Base-by-base conservation (phyloP, 2,329 filamentous ascomycete species). In the Colletotrichum liaoningense region DNA sequence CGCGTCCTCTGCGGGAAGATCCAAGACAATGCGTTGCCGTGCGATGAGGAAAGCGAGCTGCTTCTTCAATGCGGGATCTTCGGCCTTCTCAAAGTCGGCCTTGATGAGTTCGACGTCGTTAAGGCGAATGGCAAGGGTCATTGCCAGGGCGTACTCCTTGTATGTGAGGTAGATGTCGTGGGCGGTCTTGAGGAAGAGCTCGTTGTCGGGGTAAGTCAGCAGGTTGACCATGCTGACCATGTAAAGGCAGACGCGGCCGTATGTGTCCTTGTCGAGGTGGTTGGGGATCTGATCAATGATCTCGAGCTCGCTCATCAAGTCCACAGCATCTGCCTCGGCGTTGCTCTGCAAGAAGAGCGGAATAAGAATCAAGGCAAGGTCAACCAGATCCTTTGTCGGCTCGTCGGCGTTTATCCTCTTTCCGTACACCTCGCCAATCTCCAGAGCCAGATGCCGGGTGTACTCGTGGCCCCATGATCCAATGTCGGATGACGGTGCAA, bases 141-240 rank as follows among this genome's bases (percentile, higher is more conserved):
- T 95, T 4, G 97, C 97, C 83, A 98, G 95, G 4, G 96, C 93
- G 78, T 95, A 92, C 82, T 98, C 95, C 79, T 97, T 94, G 87
- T 98, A 97, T 78, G 94, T 90, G 78, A 95, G 93, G 86, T 99
- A 99, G 80, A 99, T 97, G 76, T 93, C 90, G 85, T 98, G 97
- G 60, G 96, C 95, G 8, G 96, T 97, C 76, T 92, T 93, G 73
- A 99, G 92, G 85, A 99, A 98, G 79, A 94, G 92, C 81, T 98
- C 94, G 84, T 99, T 98, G 84, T 99, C 97, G 56, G 97, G 97
- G 80, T 97, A 98, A 67, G 97, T 98, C 82, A 99, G 91, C 24
- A 99, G 90, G 80, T 97, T 97, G 77, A 99, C 97, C 94, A 98
- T 98, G 87, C 95, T 97, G 78, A 97, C 95, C 93, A 99, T 98